Evolutionary conservation across 768 basidiomycete genomes (phyloP).

Genomic region (Lactarius hengduanensis): DNA sequence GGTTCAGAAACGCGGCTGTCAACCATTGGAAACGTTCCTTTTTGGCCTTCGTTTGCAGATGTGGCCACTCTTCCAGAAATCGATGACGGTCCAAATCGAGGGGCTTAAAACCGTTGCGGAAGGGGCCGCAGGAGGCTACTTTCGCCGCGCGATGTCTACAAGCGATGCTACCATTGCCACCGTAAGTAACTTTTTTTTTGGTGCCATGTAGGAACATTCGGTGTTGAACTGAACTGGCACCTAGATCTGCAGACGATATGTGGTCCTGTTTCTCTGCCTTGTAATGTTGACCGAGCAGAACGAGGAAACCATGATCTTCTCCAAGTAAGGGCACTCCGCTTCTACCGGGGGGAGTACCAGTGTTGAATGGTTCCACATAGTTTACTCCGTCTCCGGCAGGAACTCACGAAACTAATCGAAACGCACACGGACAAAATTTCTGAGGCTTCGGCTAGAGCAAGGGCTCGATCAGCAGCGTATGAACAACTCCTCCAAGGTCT

Average conservation of each 20-base stretch:
- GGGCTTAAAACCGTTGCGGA: conserved; percentile 81
- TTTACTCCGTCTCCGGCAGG: conserved; percentile 79
- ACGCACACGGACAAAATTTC: conserved; percentile 68
- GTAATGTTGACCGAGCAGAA: conserved; percentile 77
- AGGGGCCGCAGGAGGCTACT: conserved; percentile 58
- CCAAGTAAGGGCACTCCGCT: conserved; percentile 57
- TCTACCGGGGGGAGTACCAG: neutral
- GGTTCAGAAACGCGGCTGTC: conserved; percentile 72
- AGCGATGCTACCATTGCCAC: conserved; percentile 67
- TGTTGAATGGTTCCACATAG: conserved; percentile 41
- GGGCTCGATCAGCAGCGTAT: conserved; percentile 70
- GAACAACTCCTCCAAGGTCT: conserved; percentile 74
- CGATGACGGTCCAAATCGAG: conserved; percentile 81
- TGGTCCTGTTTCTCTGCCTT: conserved; percentile 77
- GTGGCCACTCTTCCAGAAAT: conserved; percentile 94
- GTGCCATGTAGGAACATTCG: conserved; percentile 27
- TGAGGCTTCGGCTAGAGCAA: conserved; percentile 60
- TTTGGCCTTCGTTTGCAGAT: conserved; percentile 79
- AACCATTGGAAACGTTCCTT: conserved; percentile 79
- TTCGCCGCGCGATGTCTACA: conserved; percentile 57
- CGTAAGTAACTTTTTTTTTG: conserved; percentile 41
- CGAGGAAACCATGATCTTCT: conserved; percentile 96
- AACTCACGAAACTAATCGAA: conserved; percentile 72
- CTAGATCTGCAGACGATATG: conserved; percentile 75
- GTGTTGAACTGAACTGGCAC: neutral